Conservation (phyloP, 805 yeast genomes). For the Groenewaldozyma tartarivorans region DNA sequence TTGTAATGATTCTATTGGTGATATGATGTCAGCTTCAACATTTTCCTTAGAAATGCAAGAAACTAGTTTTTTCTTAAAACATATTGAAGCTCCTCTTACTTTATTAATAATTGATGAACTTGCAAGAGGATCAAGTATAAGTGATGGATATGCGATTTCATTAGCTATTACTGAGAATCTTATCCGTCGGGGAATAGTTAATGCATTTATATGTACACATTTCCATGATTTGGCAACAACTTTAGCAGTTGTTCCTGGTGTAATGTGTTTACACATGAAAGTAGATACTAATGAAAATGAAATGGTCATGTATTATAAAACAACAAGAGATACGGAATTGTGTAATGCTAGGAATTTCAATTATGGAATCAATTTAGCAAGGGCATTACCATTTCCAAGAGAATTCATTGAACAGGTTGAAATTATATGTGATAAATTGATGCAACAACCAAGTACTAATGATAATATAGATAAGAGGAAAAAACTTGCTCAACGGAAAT, state of each 20-base stretch:
- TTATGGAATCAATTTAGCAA: background rate
- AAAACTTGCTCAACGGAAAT: background rate
- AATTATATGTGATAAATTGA: background rate
- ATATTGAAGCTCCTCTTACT: constrained; percentile 51
- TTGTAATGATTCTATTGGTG: constrained; percentile 72
- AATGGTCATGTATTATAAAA: background rate
- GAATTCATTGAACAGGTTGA: background rate
- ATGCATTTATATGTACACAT: background rate
- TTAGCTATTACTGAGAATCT: background rate
- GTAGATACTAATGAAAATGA: background rate
- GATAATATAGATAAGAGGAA: background rate
- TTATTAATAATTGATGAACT: constrained; percentile 78
- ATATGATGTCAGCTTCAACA: constrained; percentile 65
- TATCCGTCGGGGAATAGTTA: background rate
- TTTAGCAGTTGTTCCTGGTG: background rate
- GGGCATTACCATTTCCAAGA: background rate
- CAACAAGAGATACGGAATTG: background rate
- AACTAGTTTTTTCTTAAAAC: constrained; percentile 56
- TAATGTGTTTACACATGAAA: background rate
- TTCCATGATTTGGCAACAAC: background rate
- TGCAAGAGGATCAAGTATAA: constrained; percentile 81
- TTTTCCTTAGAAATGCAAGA: constrained; percentile 92
- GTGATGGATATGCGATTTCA: constrained; percentile 80
- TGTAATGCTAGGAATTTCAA: too few species aligned
- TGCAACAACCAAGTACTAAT: background rate